Percentiles rank a stretch among this genome's conserved stretches.
phyloP scores from a whole-genome alignment of 805 yeast species.

The Zygotorulaspora chibaensis region DNA sequence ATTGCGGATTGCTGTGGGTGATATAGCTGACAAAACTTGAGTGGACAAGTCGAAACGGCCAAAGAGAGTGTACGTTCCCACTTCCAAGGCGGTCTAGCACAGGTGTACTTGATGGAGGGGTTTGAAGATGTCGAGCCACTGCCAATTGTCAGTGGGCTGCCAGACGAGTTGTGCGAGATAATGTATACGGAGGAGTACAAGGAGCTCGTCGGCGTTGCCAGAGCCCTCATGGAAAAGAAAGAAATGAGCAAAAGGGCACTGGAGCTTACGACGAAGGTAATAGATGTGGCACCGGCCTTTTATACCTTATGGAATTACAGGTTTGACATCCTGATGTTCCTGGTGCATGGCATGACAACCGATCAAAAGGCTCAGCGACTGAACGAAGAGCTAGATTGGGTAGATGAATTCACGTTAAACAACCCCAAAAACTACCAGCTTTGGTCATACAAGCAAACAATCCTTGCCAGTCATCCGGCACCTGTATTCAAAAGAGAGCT shows the following conservation, averaged over 20 bases:
- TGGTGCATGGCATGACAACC: slow-evolving; percentile 26
- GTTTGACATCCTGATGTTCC: slow-evolving; percentile 43
- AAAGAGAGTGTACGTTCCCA: too few relatives aligned
- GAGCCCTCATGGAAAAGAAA: slow-evolving; percentile 52
- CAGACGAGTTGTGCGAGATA: slow-evolving; percentile 52
- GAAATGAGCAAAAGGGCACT: slow-evolving; percentile 73
- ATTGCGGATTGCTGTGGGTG: too few relatives aligned
- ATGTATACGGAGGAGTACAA: slow-evolving; percentile 70
- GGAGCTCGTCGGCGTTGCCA: slow-evolving; percentile 52
- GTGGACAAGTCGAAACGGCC: too few relatives aligned
- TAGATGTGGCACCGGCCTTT: slow-evolving; percentile 76
- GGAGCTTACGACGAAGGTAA: slow-evolving; percentile 57
- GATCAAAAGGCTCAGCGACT: slow-evolving; percentile 11
- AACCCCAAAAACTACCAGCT: slow-evolving; percentile 92
- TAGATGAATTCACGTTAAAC: slow-evolving; percentile 65
- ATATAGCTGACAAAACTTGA: too few relatives aligned
- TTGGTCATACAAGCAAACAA: slow-evolving; percentile 86
- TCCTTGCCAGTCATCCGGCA: slow-evolving; percentile 42
- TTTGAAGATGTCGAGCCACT: slow-evolving; percentile 45
- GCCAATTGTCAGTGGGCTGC: slow-evolving; percentile 40
- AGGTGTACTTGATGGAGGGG: slow-evolving; percentile 23
- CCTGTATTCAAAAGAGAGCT: slow-evolving; percentile 48
- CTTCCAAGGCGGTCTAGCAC: background rate
- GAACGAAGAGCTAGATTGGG: slow-evolving; percentile 67
- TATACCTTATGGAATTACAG: slow-evolving; percentile 86